Percentiles rank a stretch among this genome's conserved stretches.
These are phyloP conservation scores for Colletotrichum godetiae DNA, from an alignment of 2,329 filamentous ascomycete species.

Conservation along the genomic window DNA sequence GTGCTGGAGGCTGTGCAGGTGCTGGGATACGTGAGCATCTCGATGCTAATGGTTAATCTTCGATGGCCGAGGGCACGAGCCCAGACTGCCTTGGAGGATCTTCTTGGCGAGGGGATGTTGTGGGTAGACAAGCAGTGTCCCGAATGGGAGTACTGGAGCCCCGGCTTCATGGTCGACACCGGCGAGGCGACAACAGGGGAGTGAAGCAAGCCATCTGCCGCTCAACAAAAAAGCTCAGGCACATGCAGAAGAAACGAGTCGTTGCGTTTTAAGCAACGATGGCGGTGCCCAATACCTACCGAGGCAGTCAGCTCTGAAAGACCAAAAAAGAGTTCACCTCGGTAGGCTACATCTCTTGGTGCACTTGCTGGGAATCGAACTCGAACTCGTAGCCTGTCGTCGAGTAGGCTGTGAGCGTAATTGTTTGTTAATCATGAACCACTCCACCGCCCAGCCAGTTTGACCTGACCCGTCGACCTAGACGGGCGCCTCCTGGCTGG, in stretches of 20 bases:
- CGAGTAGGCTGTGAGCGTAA: too few relatives aligned
- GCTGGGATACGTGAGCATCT: constrained; percentile 88
- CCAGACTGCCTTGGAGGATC: constrained; percentile 90
- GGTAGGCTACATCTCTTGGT: too few relatives aligned
- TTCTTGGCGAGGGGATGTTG: constrained; percentile 88
- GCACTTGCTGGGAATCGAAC: too few relatives aligned
- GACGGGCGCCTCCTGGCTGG: too few relatives aligned
- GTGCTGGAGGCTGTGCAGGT: constrained; percentile 93
- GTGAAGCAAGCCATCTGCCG: constrained; percentile 28
- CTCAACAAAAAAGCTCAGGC: constrained; percentile 37
- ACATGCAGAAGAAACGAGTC: constrained; percentile 28
- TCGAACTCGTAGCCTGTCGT: too few relatives aligned
- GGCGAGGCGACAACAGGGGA: constrained; percentile 39
- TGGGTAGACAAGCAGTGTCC: constrained; percentile 90
- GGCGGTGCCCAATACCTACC: neutral
- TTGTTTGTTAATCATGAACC: too few relatives aligned
- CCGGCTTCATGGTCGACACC: constrained; percentile 73
- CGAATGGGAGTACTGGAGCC: constrained; percentile 96
- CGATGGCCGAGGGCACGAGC: constrained; percentile 86
- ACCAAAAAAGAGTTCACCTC: neutral
- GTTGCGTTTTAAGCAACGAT: neutral
- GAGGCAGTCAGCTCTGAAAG: neutral
- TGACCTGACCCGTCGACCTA: too few relatives aligned
- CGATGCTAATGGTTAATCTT: constrained; percentile 89
- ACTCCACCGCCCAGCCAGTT: too few relatives aligned